phyloP scores from a whole-genome alignment of 2,329 filamentous ascomycete genomes.

The Hypoxylon sp. region DNA sequence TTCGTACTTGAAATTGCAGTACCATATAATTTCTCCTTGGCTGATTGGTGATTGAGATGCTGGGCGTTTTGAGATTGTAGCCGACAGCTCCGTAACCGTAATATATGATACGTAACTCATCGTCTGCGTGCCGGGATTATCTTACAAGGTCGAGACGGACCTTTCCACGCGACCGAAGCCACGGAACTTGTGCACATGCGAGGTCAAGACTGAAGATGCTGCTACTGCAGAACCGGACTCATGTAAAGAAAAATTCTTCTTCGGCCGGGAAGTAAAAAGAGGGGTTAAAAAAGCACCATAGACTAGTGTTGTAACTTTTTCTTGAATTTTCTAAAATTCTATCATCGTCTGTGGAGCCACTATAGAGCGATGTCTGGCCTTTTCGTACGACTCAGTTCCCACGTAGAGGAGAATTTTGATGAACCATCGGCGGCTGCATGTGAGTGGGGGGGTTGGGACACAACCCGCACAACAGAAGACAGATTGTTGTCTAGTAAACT shows the following conservation, averaged over 20 bases:
- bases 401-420: constrained; percentile 24
- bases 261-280: constrained; percentile 37
- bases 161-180: constrained; percentile 41
- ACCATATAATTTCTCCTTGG: constrained; percentile 9
- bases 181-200: constrained; percentile 32
- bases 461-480: constrained; percentile 12
- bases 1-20: constrained; percentile 4
- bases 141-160: constrained; percentile 35
- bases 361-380: constrained; percentile 30
- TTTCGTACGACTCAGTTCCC: constrained; percentile 27
- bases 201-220: constrained; percentile 23
- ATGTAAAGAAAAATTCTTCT: constrained; percentile 39
- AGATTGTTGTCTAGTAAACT: constrained; percentile 22
- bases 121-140: constrained; percentile 29
- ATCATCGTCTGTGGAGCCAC: constrained; percentile 37
- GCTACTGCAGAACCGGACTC: constrained; percentile 43
- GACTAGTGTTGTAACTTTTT: constrained; percentile 20
- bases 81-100: constrained; percentile 15
- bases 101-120: constrained; percentile 24
- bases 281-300: constrained; percentile 29
- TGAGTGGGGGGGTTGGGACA: constrained; percentile 40
- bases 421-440: constrained; percentile 29
- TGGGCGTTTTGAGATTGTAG: constrained; percentile 9
- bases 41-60: constrained; percentile 8
- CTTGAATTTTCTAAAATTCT: constrained; percentile 23